Percentiles rank a stretch among this genome's conserved stretches.
Evolutionary conservation across 2,329 filamentous ascomycete species (phyloP).

Genomic region (Paramyrothecium roridum): DNA sequence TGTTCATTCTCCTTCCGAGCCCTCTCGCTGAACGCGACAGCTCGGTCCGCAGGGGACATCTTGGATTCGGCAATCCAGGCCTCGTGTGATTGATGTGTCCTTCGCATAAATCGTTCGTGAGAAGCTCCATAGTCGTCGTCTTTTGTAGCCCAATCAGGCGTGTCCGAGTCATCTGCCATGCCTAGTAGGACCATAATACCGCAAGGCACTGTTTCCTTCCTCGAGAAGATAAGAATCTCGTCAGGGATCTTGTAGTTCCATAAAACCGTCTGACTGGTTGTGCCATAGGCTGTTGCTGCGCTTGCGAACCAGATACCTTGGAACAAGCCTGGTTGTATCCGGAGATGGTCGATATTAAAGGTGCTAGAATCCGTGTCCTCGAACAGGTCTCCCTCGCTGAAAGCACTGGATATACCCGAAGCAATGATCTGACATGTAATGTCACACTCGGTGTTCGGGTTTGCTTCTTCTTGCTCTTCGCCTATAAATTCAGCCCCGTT

Average conservation of each 20-base stretch:
- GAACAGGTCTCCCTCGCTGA: conserved; percentile 32
- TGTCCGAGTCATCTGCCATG: conserved; percentile 45
- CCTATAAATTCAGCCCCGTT: no score
- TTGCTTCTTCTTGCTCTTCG: no score
- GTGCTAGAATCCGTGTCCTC: conserved; percentile 25
- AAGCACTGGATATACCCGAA: conserved; percentile 42
- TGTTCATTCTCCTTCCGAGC: conserved; percentile 38
- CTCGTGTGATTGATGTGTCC: conserved; percentile 34
- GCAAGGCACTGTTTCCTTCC: conserved; percentile 53
- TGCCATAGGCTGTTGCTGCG: conserved; percentile 52
- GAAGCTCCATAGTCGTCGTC: conserved; percentile 30
- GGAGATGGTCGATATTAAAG: conserved; percentile 46
- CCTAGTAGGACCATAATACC: conserved; percentile 55
- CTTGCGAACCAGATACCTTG: conserved; percentile 56
- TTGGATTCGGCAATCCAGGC: conserved; percentile 40
- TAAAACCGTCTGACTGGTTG: conserved; percentile 50
- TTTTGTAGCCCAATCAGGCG: conserved; percentile 51
- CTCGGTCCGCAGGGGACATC: conserved; percentile 38
- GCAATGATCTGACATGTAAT: conserved; percentile 48
- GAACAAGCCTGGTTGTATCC: conserved; percentile 25
- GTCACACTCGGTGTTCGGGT: conserved; percentile 16
- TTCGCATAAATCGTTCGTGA: conserved; percentile 24
- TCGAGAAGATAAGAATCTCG: conserved; percentile 46
- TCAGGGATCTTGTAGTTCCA: conserved; percentile 60
- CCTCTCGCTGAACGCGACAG: conserved; percentile 37